phyloP scores from a whole-genome alignment of 2,329 filamentous ascomycete species.

The Microdochium nivale region DNA sequence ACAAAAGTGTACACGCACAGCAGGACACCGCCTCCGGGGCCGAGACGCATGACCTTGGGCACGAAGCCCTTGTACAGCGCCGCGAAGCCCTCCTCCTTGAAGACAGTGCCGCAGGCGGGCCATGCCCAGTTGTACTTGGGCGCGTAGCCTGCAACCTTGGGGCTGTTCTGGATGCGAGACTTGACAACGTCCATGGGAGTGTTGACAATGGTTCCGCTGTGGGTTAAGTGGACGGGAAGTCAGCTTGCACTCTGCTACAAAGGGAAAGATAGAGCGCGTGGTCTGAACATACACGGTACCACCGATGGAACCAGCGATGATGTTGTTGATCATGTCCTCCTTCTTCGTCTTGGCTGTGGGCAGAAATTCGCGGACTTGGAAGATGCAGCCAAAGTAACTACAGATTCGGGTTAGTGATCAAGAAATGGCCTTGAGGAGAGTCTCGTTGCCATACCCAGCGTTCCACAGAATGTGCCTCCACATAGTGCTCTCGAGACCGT shows the following conservation, averaged over 20 bases:
- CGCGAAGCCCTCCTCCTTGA: conserved; percentile 84
- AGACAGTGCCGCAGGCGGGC: conserved; percentile 75
- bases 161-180: conserved; percentile 91
- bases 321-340: conserved; percentile 75
- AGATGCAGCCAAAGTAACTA: conserved; percentile 97
- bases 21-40: conserved; percentile 57
- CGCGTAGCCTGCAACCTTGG: conserved; percentile 68
- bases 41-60: conserved; percentile 78
- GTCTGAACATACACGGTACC: conserved; percentile 59
- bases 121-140: conserved; percentile 99
- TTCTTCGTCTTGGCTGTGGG: conserved; percentile 75
- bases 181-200: conserved; percentile 97
- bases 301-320: conserved; percentile 78
- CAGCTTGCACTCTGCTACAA: background rate
- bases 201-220: conserved; percentile 74
- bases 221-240: background rate
- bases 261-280: conserved; percentile 11
- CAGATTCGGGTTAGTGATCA: background rate
- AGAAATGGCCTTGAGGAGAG: background rate
- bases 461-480: conserved; percentile 76
- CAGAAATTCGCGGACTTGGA: conserved; percentile 82
- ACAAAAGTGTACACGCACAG: conserved; percentile 81
- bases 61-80: conserved; percentile 97
- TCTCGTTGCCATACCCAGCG: conserved; percentile 13
- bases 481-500: conserved; percentile 91